phyloP scores from a whole-genome alignment of 2,329 filamentous ascomycete species.

The Didymella glomerata region DNA sequence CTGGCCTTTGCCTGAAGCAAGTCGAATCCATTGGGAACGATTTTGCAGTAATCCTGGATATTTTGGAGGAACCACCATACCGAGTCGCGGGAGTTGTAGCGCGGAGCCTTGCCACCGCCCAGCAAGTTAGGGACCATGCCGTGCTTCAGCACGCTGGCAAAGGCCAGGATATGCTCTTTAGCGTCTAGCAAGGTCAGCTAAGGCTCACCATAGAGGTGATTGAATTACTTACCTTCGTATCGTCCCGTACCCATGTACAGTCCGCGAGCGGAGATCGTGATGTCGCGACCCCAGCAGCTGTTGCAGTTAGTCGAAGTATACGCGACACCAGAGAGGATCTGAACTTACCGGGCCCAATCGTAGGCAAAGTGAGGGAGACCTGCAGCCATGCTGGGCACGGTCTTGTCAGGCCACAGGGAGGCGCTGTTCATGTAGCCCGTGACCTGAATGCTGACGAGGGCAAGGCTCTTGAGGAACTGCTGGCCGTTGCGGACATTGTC shows the following conservation, averaged over 20 bases:
- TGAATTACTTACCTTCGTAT: conserved; percentile 59
- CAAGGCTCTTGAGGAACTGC: conserved; percentile 85
- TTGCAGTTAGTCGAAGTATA: background rate
- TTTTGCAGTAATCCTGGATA: conserved; percentile 89
- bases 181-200: conserved; percentile 65
- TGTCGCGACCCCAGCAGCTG: conserved; percentile 90
- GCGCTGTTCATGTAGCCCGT: conserved; percentile 89
- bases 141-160: conserved; percentile 95
- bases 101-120: conserved; percentile 81
- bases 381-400: conserved; percentile 86
- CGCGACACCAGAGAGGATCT: background rate
- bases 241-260: conserved; percentile 91
- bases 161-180: conserved; percentile 91
- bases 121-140: conserved; percentile 98
- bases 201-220: background rate
- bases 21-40: conserved; percentile 77
- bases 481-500: conserved; percentile 81
- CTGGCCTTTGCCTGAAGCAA: conserved; percentile 80
- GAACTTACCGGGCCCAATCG: conserved; percentile 76
- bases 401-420: conserved; percentile 85
- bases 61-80: conserved; percentile 98
- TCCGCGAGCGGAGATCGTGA: conserved; percentile 93
- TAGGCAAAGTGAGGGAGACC: conserved; percentile 93
- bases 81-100: conserved; percentile 96
- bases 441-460: conserved; percentile 91